Base-by-base conservation (phyloP, 2,329 filamentous ascomycete species). In the Lachnellula cervina region DNA sequence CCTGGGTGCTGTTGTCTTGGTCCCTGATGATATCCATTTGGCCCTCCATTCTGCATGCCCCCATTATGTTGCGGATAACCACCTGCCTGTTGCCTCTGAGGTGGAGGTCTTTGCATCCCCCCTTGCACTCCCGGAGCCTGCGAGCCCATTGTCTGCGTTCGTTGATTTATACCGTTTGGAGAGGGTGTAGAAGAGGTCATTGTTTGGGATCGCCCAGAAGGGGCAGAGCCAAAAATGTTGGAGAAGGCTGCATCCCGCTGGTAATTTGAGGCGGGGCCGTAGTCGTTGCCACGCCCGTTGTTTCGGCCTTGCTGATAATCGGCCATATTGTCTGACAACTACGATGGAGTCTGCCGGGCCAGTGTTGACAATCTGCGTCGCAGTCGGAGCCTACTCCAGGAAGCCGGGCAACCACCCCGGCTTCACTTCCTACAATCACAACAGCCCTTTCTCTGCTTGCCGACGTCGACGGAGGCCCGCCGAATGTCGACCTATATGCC, bases 171-270 rank as follows among this genome's bases (percentile, higher is more conserved):
- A 66, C 74, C 75, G 70, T 77, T 76, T 66, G 76, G 72, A 49
- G 77, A 74, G 49, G 82, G 83, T 57, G 78, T 80, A 62, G 90
- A 86, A 54, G 89, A 91, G 61, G 87, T 94, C 91, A 97, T 97
- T 25, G 93, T 97, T 69, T 97, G 92, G 56, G 92, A 95, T 71
- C 94, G 87, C 56, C 93, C 93, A 47, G 90, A 90, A 62, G 90
- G 91, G 62, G 89, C 82, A 62, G 85, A 86, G 65, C 93, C 94
- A 71, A 97, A 99, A 70, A 97, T 97, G 75, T 93, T 93, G 63
- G 89, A 90, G 73, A 95, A 99, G 63, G 93, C 94, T 64, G 90
- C 90, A 82, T 99, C 92, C 75, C 94, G 88, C 74, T 94, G 89
- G 68, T 78, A 79, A 69, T 80, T 79, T 61, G 77, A 76, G 53